Percentiles rank a stretch among this genome's conserved stretches.
Evolutionary conservation across 305 asterid species (phyloP).

Genomic region (Fraxinus dipetala): DNA sequence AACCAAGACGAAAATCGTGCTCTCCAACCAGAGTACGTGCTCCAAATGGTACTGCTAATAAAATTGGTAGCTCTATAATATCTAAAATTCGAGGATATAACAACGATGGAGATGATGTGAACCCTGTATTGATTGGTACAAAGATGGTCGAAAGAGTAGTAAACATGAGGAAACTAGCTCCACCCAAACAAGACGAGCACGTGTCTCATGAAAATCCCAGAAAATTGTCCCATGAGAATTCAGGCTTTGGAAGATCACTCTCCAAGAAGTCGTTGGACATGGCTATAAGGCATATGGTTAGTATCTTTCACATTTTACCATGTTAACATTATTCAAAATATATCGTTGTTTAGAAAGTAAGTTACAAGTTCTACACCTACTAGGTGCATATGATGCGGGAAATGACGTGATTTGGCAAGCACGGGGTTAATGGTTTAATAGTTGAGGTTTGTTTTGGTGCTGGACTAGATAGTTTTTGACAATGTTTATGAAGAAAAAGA

Average conservation of each 20-base stretch:
- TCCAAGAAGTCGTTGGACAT: conserved; percentile 80
- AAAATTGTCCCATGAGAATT: conserved; percentile 31
- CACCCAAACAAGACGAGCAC: conserved; percentile 38
- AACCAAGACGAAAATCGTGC: conserved; percentile 52
- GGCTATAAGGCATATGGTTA: conserved; percentile 93
- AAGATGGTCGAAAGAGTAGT: conserved; percentile 53
- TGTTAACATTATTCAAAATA: background rate
- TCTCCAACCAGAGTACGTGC: conserved; percentile 46
- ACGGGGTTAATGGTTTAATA: background rate
- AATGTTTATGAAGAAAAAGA: too few relatives aligned
- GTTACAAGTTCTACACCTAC: background rate
- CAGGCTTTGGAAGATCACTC: conserved; percentile 77
- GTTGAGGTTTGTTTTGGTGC: too few relatives aligned
- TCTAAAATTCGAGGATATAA: conserved; percentile 33
- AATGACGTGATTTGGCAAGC: background rate
- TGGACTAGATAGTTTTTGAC: too few relatives aligned
- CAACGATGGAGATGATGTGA: conserved; percentile 38
- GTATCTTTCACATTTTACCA: background rate
- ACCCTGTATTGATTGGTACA: conserved; percentile 48
- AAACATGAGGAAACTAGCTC: conserved; percentile 56
- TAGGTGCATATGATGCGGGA: background rate
- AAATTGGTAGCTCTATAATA: conserved; percentile 26
- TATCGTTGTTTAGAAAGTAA: background rate
- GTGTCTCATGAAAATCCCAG: conserved; percentile 22
- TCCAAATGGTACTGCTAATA: conserved; percentile 21